phyloP scores from a whole-genome alignment of 345 rosid genomes.

The Pugionium cornutum region DNA sequence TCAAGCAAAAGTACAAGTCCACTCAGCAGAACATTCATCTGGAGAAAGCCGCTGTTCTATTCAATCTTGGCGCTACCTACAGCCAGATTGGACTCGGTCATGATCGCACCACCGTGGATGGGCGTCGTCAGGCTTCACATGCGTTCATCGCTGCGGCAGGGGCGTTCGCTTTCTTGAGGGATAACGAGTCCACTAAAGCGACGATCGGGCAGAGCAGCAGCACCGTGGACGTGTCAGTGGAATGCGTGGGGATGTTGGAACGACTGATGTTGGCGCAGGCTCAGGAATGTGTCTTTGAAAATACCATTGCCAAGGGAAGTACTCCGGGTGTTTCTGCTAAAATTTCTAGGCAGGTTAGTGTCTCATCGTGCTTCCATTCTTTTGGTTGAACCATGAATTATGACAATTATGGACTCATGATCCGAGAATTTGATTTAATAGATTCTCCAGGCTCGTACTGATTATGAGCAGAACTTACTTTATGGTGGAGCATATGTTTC shows the following conservation, averaged over 20 bases:
- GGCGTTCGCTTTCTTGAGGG: constrained; percentile 71
- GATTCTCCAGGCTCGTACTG: constrained; percentile 6
- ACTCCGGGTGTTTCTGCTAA: constrained; percentile 95
- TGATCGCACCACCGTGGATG: constrained; percentile 82
- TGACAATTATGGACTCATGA: no score
- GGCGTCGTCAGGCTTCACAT: constrained; percentile 84
- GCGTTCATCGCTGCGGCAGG: constrained; percentile 90
- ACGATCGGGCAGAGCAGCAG: constrained; percentile 68
- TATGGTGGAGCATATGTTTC: constrained; percentile 15
- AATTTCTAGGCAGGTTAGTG: constrained; percentile 85
- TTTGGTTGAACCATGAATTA: neutral
- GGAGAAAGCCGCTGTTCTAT: constrained; percentile 89
- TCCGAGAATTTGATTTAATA: neutral
- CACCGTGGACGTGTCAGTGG: constrained; percentile 81
- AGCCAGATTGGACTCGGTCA: constrained; percentile 85
- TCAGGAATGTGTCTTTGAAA: constrained; percentile 97
- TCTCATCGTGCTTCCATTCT: neutral
- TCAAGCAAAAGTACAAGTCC: constrained; percentile 80
- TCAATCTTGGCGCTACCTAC: constrained; percentile 78
- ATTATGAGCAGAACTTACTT: neutral
- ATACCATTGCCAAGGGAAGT: constrained; percentile 92
- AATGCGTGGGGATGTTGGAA: constrained; percentile 93
- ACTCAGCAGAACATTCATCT: constrained; percentile 88
- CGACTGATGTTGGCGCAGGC: constrained; percentile 95
- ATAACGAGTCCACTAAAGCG: constrained; percentile 76